These are phyloP conservation scores for Trametes sanguinea DNA, from an alignment of 768 basidiomycete species.

Conservation along the genomic window DNA sequence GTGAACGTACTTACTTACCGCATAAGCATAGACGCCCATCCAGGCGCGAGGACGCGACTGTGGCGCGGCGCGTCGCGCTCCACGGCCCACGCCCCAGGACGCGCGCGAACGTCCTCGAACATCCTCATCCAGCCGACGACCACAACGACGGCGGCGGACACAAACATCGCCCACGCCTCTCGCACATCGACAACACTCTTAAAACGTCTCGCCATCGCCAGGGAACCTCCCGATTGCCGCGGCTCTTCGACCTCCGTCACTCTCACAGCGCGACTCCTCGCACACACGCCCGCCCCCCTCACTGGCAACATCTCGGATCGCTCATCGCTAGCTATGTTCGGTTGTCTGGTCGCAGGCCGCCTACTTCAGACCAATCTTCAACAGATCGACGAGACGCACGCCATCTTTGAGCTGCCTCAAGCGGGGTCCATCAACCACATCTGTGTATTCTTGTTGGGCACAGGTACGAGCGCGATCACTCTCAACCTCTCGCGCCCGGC, in stretches of 20 bases:
- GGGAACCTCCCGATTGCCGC: not conserved
- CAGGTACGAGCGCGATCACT: slow-evolving; percentile 46
- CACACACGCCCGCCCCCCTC: not conserved
- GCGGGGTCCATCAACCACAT: slow-evolving; percentile 82
- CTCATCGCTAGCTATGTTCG: slow-evolving; percentile 55
- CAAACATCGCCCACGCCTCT: not conserved
- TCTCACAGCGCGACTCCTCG: not conserved
- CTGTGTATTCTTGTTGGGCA: slow-evolving; percentile 81
- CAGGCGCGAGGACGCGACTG: too few species aligned
- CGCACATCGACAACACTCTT: not conserved
- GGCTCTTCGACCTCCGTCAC: too few species aligned
- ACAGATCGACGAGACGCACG: slow-evolving; percentile 83
- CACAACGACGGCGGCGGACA: not conserved
- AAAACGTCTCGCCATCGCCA: not conserved
- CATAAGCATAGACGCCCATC: too few species aligned
- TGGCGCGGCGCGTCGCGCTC: not conserved
- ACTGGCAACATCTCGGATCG: too few species aligned
- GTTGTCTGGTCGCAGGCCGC: slow-evolving; percentile 78
- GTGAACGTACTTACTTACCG: too few species aligned
- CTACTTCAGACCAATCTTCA: slow-evolving; percentile 77
- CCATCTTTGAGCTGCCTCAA: slow-evolving; percentile 70
- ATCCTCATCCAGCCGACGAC: not conserved
- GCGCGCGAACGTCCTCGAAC: slow-evolving; percentile 20
- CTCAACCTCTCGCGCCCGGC: not conserved
- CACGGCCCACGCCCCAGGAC: not conserved